phyloP scores from a whole-genome alignment of 345 rosid species.

The Corymbia maculata region DNA sequence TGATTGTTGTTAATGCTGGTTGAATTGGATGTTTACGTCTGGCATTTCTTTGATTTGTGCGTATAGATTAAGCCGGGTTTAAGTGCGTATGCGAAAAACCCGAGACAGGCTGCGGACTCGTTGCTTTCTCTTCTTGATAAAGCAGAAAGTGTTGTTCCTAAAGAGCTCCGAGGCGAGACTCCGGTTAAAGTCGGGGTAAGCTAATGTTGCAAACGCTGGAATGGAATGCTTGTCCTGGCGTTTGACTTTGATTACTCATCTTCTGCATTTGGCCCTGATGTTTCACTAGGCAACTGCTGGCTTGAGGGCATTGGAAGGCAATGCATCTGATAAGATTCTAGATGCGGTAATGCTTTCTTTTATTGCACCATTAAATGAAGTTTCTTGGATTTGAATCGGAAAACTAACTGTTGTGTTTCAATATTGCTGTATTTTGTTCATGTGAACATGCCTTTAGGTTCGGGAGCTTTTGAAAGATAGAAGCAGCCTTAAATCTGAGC shows the following conservation, averaged over 20 bases:
- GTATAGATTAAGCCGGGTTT: conserved; percentile 73
- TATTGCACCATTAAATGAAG: background rate
- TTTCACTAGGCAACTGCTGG: conserved; percentile 88
- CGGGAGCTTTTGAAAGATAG: conserved; percentile 70
- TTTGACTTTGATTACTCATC: background rate
- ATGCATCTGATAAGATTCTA: conserved; percentile 79
- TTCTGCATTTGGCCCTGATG: conserved; percentile 2
- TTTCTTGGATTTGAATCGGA: background rate
- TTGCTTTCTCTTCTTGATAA: conserved; percentile 61
- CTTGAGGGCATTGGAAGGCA: conserved; percentile 70
- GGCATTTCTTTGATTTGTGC: background rate
- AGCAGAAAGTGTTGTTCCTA: conserved; percentile 84
- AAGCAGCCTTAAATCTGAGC: conserved; percentile 62
- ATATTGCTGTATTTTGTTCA: background rate
- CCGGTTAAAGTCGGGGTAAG: conserved; percentile 98
- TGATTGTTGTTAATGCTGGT: background rate
- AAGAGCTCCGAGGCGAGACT: conserved; percentile 61
- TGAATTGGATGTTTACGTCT: background rate
- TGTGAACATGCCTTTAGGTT: conserved; percentile 38
- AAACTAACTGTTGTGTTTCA: background rate
- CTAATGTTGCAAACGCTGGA: background rate
- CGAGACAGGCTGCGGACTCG: conserved; percentile 64
- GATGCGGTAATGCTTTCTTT: conserved; percentile 42
- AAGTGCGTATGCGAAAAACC: conserved; percentile 74
- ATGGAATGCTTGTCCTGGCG: background rate